Conservation (phyloP, 257 asterid species). For the Misopates orontium region DNA sequence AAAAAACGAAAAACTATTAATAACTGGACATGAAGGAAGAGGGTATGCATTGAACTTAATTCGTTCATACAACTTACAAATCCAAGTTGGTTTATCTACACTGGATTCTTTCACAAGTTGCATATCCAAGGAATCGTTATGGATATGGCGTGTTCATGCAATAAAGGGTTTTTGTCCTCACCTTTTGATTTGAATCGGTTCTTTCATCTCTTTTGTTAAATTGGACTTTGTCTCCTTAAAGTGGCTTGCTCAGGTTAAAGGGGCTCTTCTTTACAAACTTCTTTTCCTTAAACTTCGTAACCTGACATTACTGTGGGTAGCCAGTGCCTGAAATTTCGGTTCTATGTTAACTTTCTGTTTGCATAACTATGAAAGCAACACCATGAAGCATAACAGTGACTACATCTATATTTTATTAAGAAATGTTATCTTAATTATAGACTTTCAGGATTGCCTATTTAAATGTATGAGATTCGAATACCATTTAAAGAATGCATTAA, state of each 20-base stretch:
- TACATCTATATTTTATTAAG: no score
- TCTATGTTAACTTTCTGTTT: not conserved
- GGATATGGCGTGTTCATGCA: slow-evolving; percentile 40
- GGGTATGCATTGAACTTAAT: no score
- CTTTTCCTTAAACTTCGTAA: slow-evolving; percentile 20
- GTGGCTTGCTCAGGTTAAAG: slow-evolving; percentile 50
- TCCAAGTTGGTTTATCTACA: no score
- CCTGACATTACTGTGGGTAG: slow-evolving; percentile 17
- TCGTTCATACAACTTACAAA: no score
- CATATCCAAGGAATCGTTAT: no score
- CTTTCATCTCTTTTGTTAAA: slow-evolving; percentile 19
- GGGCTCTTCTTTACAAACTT: slow-evolving; percentile 38
- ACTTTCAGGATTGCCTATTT: no score
- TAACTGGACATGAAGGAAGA: no score
- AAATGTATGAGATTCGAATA: no score
- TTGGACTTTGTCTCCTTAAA: slow-evolving; percentile 36
- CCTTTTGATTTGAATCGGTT: slow-evolving; percentile 29
- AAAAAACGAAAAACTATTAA: no score
- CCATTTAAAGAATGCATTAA: no score
- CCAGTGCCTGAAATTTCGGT: slow-evolving; percentile 26
- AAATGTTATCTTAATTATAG: no score
- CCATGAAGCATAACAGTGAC: slow-evolving; percentile 6
- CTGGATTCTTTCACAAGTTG: no score
- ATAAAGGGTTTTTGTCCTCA: slow-evolving; percentile 40
- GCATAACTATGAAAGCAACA: not conserved